Evolutionary conservation across 345 rosid species (phyloP).

Genomic region (Brassica rapa): DNA sequence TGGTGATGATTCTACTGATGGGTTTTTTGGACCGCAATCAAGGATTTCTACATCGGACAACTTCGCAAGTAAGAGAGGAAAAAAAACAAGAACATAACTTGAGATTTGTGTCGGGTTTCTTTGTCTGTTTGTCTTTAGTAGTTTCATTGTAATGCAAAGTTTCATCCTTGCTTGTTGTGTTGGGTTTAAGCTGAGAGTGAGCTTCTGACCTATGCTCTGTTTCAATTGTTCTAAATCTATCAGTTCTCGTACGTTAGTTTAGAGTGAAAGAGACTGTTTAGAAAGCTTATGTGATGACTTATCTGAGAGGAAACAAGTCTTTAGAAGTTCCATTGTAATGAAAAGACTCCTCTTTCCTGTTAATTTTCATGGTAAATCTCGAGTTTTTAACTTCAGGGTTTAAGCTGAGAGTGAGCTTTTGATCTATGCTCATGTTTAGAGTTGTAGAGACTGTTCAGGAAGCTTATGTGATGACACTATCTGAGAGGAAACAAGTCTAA

Average conservation of each 20-base stretch:
- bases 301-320: not conserved
- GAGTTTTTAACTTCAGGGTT: too few relatives aligned
- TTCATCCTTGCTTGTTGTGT: too few relatives aligned
- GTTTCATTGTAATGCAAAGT: not conserved
- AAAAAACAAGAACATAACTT: not conserved
- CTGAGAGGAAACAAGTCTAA: not conserved
- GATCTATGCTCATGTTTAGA: too few relatives aligned
- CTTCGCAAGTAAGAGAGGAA: conserved; percentile 38
- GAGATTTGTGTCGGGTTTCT: not conserved
- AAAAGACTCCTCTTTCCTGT: too few relatives aligned
- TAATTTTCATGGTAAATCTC: too few relatives aligned
- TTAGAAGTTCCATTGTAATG: not conserved
- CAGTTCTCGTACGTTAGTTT: not conserved
- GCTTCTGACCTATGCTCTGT: conserved; percentile 1
- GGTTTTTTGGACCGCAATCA: conserved; percentile 94
- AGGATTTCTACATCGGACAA: conserved; percentile 74
- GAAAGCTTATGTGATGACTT: not conserved
- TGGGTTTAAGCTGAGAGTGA: too few relatives aligned
- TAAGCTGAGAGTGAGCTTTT: too few relatives aligned
- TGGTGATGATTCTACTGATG: conserved; percentile 92
- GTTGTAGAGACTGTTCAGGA: too few relatives aligned
- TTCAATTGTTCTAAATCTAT: not conserved
- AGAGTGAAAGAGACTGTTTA: not conserved
- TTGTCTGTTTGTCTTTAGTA: not conserved
- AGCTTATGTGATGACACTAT: too few relatives aligned